phyloP scores from a whole-genome alignment of 2,329 filamentous ascomycete genomes.

The Pseudogymnoascus sp. region DNA sequence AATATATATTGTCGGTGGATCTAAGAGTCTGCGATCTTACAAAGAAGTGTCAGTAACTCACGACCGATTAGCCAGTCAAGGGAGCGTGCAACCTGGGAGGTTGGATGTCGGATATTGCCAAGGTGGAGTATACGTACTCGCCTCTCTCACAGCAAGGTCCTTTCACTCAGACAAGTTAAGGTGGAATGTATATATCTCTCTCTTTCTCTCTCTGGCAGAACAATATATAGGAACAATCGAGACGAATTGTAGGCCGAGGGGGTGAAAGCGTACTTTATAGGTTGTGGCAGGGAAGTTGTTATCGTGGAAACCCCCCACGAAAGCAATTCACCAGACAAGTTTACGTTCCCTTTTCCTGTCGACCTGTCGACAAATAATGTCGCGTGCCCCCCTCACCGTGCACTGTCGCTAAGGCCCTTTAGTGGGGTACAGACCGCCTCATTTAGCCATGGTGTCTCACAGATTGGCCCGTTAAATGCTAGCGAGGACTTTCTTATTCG shows the following conservation, averaged over 20 bases:
- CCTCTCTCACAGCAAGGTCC: constrained; percentile 1
- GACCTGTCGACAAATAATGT: constrained; percentile 2
- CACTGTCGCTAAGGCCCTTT: not conserved
- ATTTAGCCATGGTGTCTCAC: not conserved
- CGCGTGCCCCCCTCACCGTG: constrained; percentile 7
- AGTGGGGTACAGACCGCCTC: not conserved
- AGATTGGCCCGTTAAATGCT: constrained; percentile 1
- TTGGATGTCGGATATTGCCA: not conserved
- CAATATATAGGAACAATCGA: not conserved
- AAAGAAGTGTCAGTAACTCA: not conserved
- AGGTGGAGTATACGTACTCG: constrained; percentile 4
- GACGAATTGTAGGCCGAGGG: not conserved
- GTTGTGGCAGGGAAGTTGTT: not conserved
- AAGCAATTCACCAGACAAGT: constrained; percentile 5
- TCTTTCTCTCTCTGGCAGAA: not conserved
- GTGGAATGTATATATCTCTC: not conserved
- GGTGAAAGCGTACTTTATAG: not conserved
- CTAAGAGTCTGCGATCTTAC: not conserved
- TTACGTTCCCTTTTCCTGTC: constrained; percentile 2
- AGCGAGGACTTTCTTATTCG: constrained; percentile 7
- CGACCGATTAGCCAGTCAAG: not conserved
- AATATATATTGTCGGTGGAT: not conserved
- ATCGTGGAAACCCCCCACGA: constrained; percentile 1
- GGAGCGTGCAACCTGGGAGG: constrained; percentile 2
- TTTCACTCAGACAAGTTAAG: not conserved